A percentile compares a stretch with the other conserved stretches of the same genome.
These are phyloP conservation scores for Colletotrichum somersetense DNA, from an alignment of 2,329 filamentous ascomycete genomes.

Conservation along the genomic window DNA sequence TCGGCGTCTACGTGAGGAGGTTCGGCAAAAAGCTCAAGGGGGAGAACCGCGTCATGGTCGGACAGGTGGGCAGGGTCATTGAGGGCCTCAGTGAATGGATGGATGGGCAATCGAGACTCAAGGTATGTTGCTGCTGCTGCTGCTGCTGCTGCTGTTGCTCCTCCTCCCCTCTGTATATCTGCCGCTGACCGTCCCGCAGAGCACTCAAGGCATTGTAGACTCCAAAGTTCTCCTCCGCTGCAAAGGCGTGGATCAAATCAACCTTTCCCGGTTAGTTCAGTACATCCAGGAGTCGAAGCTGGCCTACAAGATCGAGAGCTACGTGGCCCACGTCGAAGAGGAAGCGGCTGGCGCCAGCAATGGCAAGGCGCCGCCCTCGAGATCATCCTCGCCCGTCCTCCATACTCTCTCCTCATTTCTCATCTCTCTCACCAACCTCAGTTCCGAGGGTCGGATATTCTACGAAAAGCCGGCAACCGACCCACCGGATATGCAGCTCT, in stretches of 20 bases:
- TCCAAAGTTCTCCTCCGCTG: constrained; percentile 79
- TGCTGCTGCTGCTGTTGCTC: constrained; percentile 27
- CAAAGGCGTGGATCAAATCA: constrained; percentile 95
- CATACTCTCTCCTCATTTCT: constrained; percentile 74
- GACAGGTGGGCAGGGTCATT: constrained; percentile 85
- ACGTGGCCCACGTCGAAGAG: constrained; percentile 74
- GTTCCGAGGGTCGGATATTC: constrained; percentile 76
- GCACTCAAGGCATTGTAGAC: constrained; percentile 75
- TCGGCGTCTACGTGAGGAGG: constrained; percentile 85
- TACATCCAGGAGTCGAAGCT: constrained; percentile 95
- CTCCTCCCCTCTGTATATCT: not conserved
- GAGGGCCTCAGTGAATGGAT: constrained; percentile 82
- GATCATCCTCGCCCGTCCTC: constrained; percentile 64
- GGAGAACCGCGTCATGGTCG: constrained; percentile 90
- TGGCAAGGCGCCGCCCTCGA: constrained; percentile 35
- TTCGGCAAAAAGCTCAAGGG: constrained; percentile 92
- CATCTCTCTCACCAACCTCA: constrained; percentile 86
- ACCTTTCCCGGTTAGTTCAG: constrained; percentile 86
- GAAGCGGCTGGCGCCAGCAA: constrained; percentile 52
- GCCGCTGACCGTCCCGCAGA: constrained; percentile 46
- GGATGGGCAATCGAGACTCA: constrained; percentile 62
- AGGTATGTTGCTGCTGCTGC: constrained; percentile 53
- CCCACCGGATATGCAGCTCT: constrained; percentile 70
- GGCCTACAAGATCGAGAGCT: constrained; percentile 94
- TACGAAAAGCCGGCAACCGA: constrained; percentile 61